Evolutionary conservation across 2,329 filamentous ascomycete species (phyloP).

Genomic region (Aspergillus spinulosporus): DNA sequence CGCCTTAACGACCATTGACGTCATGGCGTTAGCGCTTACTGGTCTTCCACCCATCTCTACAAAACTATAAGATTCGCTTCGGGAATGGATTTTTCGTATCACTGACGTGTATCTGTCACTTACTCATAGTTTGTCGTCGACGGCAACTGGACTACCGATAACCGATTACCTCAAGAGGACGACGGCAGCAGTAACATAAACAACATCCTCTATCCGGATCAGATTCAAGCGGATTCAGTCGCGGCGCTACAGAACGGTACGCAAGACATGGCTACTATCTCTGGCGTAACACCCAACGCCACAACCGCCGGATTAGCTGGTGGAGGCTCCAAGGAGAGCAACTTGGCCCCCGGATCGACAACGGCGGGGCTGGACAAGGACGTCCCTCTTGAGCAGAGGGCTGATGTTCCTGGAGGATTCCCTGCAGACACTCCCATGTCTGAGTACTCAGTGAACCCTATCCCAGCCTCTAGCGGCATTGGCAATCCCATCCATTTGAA

Average conservation of each 20-base stretch:
- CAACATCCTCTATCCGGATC: conserved; percentile 79
- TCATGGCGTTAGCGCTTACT: conserved; percentile 20
- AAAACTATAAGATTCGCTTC: conserved; percentile 26
- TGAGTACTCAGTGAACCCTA: conserved; percentile 61
- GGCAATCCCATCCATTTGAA: conserved; percentile 79
- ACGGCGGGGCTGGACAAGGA: conserved; percentile 68
- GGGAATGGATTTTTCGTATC: conserved; percentile 16
- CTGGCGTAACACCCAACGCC: conserved; percentile 66
- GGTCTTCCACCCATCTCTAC: conserved; percentile 16
- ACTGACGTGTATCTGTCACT: conserved; percentile 16
- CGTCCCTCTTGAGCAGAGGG: conserved; percentile 61
- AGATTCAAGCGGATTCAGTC: conserved; percentile 53
- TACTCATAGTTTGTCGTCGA: conserved; percentile 82
- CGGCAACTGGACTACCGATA: conserved; percentile 83
- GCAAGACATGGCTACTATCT: conserved; percentile 46
- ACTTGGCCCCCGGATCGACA: conserved; percentile 61
- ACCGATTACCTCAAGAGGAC: conserved; percentile 75
- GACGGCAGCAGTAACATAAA: conserved; percentile 85
- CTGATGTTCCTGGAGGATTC: conserved; percentile 51
- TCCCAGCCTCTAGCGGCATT: conserved; percentile 57
- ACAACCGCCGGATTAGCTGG: conserved; percentile 62
- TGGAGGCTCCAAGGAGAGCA: conserved; percentile 33
- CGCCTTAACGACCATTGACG: conserved; percentile 27
- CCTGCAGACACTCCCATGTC: conserved; percentile 30
- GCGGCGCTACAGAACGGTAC: conserved; percentile 21